A percentile compares a stretch with the other conserved stretches of the same genome.
These are phyloP conservation scores for Colletotrichum gloeosporioides DNA, from an alignment of 2,329 filamentous ascomycete species.

Conservation along the genomic window DNA sequence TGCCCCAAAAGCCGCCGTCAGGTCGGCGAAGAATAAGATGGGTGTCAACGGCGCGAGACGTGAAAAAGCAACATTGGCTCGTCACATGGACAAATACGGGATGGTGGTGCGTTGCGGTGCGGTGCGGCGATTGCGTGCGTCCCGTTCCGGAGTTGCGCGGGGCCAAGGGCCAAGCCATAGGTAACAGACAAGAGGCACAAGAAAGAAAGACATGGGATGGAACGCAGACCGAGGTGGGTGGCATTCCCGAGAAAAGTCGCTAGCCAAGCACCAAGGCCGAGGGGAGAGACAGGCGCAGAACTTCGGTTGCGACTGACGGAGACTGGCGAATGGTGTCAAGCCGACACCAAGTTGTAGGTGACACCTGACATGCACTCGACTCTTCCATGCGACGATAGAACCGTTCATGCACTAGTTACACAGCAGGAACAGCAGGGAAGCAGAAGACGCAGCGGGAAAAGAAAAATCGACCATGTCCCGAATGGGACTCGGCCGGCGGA, in stretches of 20 bases:
- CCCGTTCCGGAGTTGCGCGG: conserved; percentile 16
- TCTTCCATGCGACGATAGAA: conserved; percentile 15
- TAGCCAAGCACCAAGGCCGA: neutral
- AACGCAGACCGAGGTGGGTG: conserved; percentile 15
- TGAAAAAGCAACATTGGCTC: conserved; percentile 5
- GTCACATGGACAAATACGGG: conserved; percentile 14
- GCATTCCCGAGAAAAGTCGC: conserved; percentile 11
- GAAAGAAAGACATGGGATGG: neutral
- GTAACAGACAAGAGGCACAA: neutral
- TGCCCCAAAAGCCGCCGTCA: neutral
- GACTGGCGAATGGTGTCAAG: neutral
- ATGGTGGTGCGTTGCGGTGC: neutral
- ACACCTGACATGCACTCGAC: conserved; percentile 17
- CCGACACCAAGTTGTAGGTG: neutral
- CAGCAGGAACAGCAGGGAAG: conserved; percentile 8
- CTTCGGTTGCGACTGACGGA: neutral
- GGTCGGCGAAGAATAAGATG: neutral
- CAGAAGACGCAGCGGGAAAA: conserved; percentile 1
- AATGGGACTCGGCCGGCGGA: conserved; percentile 3
- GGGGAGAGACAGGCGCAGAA: neutral
- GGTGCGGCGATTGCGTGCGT: conserved; percentile 13
- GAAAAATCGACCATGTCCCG: neutral
- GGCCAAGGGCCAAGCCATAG: neutral
- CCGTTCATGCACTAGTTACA: conserved; percentile 16
- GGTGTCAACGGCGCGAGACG: conserved; percentile 13